Percentiles rank a stretch among this genome's conserved stretches.
These are phyloP conservation scores for Leishmania mexicana DNA, from an alignment of 208 protist species.

Conservation along the genomic window DNA sequence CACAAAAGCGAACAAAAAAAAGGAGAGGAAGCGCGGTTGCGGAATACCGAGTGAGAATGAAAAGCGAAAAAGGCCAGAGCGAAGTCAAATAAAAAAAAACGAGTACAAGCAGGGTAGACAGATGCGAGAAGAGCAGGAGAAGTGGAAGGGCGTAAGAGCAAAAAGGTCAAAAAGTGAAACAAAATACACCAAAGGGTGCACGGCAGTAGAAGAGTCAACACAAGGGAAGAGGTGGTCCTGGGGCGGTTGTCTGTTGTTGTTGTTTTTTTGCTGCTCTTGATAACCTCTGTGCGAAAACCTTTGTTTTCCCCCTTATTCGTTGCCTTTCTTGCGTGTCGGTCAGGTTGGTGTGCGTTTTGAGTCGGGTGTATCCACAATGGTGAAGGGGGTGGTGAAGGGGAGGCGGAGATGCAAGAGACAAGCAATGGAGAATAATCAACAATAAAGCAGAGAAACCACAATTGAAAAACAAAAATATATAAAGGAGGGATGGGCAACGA, in stretches of 20 bases:
- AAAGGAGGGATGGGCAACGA: conserved; percentile 1
- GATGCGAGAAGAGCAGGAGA: not conserved
- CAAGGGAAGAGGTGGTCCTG: not conserved
- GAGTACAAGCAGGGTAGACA: not conserved
- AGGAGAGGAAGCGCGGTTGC: not conserved
- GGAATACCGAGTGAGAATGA: not conserved
- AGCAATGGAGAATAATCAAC: not conserved
- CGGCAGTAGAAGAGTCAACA: not conserved
- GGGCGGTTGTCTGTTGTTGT: not conserved
- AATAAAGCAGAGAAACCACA: not conserved
- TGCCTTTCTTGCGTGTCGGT: not conserved
- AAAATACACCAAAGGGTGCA: not conserved
- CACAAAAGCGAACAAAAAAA: not conserved
- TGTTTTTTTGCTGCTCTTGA: not conserved
- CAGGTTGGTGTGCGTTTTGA: not conserved
- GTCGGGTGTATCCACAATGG: not conserved
- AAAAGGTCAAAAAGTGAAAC: not conserved
- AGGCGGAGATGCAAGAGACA: not conserved
- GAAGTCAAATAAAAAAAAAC: not conserved
- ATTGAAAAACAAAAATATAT: not conserved
- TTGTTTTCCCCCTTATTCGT: not conserved
- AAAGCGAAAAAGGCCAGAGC: not conserved
- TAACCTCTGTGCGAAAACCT: not conserved
- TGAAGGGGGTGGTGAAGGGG: not conserved
- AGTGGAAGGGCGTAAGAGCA: not conserved